These are phyloP conservation scores for Pseudocercospora cruenta DNA, from an alignment of 2,329 filamentous ascomycete species.

Conservation along the genomic window DNA sequence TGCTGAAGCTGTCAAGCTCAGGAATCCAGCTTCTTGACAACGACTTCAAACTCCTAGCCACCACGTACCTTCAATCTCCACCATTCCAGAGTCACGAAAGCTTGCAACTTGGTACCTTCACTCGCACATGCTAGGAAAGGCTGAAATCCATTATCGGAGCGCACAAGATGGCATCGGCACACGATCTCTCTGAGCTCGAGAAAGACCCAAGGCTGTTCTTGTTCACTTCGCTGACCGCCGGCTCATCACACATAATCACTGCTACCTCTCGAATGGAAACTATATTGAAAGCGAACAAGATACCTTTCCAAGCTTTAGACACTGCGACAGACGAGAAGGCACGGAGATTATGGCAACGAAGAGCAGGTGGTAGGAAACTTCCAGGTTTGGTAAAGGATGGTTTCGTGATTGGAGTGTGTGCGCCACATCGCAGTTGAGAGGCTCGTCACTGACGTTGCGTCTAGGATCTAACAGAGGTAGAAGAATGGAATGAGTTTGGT, in stretches of 20 bases:
- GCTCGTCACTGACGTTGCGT: slow-evolving; percentile 9
- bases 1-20: not conserved
- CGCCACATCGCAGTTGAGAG: not conserved
- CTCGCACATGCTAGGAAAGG: not conserved
- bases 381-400: slow-evolving; percentile 88
- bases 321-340: slow-evolving; percentile 88
- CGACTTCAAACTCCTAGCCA: not conserved
- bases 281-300: slow-evolving; percentile 90
- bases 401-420: slow-evolving; percentile 78
- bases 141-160: not conserved
- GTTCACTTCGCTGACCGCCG: slow-evolving; percentile 93
- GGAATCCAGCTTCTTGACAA: not conserved
- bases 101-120: not conserved
- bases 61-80: not conserved
- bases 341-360: slow-evolving; percentile 82
- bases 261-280: slow-evolving; percentile 95
- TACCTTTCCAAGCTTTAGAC: slow-evolving; percentile 91
- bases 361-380: slow-evolving; percentile 83
- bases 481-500: slow-evolving; percentile 99
- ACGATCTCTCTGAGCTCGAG: slow-evolving; percentile 50
- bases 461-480: slow-evolving; percentile 88
- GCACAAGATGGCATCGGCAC: slow-evolving; percentile 24
- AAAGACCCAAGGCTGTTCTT: slow-evolving; percentile 71
- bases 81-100: not conserved
- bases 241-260: slow-evolving; percentile 93